phyloP scores from a whole-genome alignment of 2,329 filamentous ascomycete genomes.

The Gnomoniopsis smithogilvyi region DNA sequence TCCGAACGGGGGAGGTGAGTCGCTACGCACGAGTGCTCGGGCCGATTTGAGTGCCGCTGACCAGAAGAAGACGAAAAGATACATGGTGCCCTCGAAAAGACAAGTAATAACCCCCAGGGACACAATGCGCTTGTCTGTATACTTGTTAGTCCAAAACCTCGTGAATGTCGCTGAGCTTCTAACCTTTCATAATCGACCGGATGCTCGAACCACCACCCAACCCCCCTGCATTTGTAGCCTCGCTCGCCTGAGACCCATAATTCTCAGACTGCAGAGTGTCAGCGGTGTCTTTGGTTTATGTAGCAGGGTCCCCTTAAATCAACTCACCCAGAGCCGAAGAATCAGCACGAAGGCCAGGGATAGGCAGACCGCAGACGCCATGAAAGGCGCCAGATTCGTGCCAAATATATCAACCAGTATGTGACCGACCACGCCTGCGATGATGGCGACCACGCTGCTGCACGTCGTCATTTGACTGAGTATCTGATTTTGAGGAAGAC shows the following conservation, averaged over 20 bases:
- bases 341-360: constrained; percentile 42
- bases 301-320: no score
- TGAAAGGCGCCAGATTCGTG: constrained; percentile 44
- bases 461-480: constrained; percentile 51
- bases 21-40: constrained; percentile 24
- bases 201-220: neutral
- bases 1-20: constrained; percentile 35
- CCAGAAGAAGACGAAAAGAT: constrained; percentile 63
- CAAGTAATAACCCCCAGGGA: constrained; percentile 50
- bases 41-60: constrained; percentile 47
- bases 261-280: neutral
- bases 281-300: neutral
- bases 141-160: neutral
- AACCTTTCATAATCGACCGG: neutral
- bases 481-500: constrained; percentile 44
- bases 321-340: constrained; percentile 43
- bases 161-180: neutral
- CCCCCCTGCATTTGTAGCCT: neutral
- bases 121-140: constrained; percentile 43
- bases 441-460: constrained; percentile 54
- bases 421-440: constrained; percentile 50
- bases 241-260: neutral
- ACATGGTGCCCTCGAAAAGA: constrained; percentile 60
- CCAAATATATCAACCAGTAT: constrained; percentile 44
- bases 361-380: constrained; percentile 15